Percentiles rank a stretch among this genome's conserved stretches.
phyloP scores from a whole-genome alignment of 805 yeast species.

The Komagataella ulmi region DNA sequence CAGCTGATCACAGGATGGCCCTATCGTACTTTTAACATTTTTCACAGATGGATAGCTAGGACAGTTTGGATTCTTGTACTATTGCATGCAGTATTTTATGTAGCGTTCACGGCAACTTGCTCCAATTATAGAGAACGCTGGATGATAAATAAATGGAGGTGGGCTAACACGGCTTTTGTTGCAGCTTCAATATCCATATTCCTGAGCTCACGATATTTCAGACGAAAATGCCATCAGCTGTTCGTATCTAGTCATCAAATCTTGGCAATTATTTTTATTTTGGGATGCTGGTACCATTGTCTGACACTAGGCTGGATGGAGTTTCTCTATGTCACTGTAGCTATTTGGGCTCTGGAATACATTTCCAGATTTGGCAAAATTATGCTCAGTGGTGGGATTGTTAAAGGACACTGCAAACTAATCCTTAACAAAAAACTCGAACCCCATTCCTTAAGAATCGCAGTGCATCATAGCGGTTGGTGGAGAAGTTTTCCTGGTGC shows the following conservation, averaged over 20 bases:
- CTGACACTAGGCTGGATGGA: conserved; percentile 18
- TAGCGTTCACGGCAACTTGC: not conserved
- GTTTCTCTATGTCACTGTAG: conserved; percentile 23
- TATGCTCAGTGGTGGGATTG: conserved; percentile 17
- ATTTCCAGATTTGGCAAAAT: conserved; percentile 27
- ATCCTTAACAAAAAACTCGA: not conserved
- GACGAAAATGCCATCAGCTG: conserved; percentile 44
- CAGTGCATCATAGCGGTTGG: conserved; percentile 29
- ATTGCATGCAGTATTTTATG: conserved; percentile 24
- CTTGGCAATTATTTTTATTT: conserved; percentile 38
- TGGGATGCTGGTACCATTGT: conserved; percentile 48
- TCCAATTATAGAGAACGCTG: not conserved
- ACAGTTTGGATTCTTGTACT: conserved; percentile 25
- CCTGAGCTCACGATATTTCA: conserved; percentile 22
- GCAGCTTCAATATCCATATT: not conserved
- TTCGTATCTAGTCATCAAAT: conserved; percentile 47
- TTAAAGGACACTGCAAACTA: not conserved
- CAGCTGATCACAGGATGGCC: conserved; percentile 50
- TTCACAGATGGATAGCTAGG: conserved; percentile 47
- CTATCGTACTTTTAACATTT: conserved; percentile 36
- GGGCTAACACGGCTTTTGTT: not conserved
- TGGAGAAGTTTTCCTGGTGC: conserved; percentile 44
- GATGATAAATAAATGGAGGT: not conserved
- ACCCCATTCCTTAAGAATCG: conserved; percentile 25
- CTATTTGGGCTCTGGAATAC: conserved; percentile 41